Evolutionary conservation across 116 monocot genomes (phyloP).

Genomic region (Phalaenopsis hybrid): DNA sequence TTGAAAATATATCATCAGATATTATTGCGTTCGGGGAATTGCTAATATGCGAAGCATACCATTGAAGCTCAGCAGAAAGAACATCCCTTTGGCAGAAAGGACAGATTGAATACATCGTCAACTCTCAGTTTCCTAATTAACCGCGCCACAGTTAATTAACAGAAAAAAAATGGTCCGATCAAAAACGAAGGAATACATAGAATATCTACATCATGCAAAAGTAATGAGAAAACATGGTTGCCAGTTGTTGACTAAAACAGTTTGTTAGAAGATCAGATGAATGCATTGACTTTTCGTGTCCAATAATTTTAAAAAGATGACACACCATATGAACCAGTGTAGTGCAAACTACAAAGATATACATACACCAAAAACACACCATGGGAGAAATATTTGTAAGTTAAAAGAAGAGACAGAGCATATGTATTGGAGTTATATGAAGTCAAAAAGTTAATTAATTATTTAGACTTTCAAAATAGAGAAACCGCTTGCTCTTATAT

Average conservation of each 20-base stretch:
- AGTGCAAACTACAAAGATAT: not conserved
- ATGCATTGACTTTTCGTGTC: not conserved
- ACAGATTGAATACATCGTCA: constrained; percentile 50
- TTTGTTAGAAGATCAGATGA: not conserved
- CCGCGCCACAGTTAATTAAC: not conserved
- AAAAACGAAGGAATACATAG: not conserved
- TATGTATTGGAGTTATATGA: too few relatives aligned
- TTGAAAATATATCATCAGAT: not conserved
- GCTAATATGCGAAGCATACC: constrained; percentile 28
- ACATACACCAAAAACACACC: not conserved
- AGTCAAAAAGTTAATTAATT: too few relatives aligned
- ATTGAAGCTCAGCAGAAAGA: constrained; percentile 42
- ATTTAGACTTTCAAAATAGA: too few relatives aligned
- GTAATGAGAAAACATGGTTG: not conserved
- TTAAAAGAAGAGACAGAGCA: not conserved
- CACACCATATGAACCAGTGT: not conserved
- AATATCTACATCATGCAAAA: not conserved
- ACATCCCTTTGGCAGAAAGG: constrained; percentile 53
- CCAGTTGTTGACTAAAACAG: not conserved
- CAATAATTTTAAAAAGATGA: not conserved
- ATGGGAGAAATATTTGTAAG: not conserved
- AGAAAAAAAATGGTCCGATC: not conserved
- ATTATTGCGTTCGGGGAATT: constrained; percentile 1
- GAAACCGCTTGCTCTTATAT: too few relatives aligned
- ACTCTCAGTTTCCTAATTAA: constrained; percentile 10